Evolutionary conservation across 441 rosid species (phyloP), one percentile per base, ranked within the genome.

Genomic region (Erodium moschatum): DNA sequence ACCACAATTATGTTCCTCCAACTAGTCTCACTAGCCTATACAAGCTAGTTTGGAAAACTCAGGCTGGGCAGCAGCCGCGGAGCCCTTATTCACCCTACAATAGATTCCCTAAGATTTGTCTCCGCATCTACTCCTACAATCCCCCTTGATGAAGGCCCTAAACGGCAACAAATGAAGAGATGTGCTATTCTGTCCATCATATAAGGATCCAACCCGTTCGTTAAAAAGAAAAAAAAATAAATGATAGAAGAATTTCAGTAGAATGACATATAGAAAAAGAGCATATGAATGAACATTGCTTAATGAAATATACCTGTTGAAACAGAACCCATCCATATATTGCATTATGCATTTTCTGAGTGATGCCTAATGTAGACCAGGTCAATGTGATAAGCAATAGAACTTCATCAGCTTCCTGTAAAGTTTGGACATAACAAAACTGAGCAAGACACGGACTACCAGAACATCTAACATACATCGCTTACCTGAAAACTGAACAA

Each of bases 291-390:
- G 54, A 65, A 65, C 48, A 40, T 42, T 18, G 54, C 13, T 46
- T 38, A 33, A 48, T 66, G 62, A 73, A 31, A 64, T 69, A 67
- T 89, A 91, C 99, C 97, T 90, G 97, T 77, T 80, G 90, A 75
- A 95, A 85, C 66, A 92, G 88, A 72, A 84, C 85, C 96, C 93
- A 95, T 64, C 87, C 92, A 78, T 83, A 90, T 58, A 90, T 64
- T 70, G 90, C 91, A 80, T 86, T 68, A 74, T 95, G 99, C 72
- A 91, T 69, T 81, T 82, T 85, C 72, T 81, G 81, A 71, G 97
- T 95, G 82, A 95, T 87, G 84, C 99, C 99, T 76, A 94, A 83
- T 70, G 88, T 81, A 72, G 92, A 71, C 97, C 97, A 91, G 33
- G 94, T 86, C 72, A 87, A 75, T 73, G 83, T 89, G 75, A 95